Conservation (phyloP, 352 stramenopile genomes). For the Sclerospora graminicola region DNA sequence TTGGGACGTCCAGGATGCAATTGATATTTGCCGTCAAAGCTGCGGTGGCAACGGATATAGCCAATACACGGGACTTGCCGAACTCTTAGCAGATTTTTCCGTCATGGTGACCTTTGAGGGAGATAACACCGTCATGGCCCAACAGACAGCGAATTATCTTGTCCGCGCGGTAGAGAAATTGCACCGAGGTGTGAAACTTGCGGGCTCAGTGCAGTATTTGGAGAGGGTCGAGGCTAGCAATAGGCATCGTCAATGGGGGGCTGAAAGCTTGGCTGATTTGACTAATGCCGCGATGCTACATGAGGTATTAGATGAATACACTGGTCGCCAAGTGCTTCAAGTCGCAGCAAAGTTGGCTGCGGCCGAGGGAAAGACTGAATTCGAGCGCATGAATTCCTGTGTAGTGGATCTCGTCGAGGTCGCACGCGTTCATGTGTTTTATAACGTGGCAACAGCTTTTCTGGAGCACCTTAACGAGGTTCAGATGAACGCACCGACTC, state of each 20-base stretch:
- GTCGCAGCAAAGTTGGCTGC: constrained; percentile 28
- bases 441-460: constrained; percentile 53
- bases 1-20: constrained; percentile 81
- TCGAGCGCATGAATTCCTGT: constrained; percentile 50
- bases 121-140: constrained; percentile 95
- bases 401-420: constrained; percentile 68
- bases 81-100: constrained; percentile 89
- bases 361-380: constrained; percentile 15
- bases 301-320: constrained; percentile 44
- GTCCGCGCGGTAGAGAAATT: constrained; percentile 49
- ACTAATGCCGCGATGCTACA: constrained; percentile 21
- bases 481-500: constrained; percentile 13
- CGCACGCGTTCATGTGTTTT: constrained; percentile 66
- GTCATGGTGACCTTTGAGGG: constrained; percentile 95
- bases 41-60: constrained; percentile 95
- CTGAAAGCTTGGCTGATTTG: constrained; percentile 20
- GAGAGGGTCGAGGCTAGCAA: constrained; percentile 21
- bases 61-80: constrained; percentile 81
- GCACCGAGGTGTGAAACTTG: constrained; percentile 32
- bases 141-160: constrained; percentile 83
- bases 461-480: constrained; percentile 42
- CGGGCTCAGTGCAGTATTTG: constrained; percentile 56
- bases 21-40: constrained; percentile 91
- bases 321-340: constrained; percentile 32
- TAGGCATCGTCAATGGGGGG: constrained; percentile 20